Evolutionary conservation across 768 basidiomycete species (phyloP).

Genomic region (Aureoboletus auriporus): DNA sequence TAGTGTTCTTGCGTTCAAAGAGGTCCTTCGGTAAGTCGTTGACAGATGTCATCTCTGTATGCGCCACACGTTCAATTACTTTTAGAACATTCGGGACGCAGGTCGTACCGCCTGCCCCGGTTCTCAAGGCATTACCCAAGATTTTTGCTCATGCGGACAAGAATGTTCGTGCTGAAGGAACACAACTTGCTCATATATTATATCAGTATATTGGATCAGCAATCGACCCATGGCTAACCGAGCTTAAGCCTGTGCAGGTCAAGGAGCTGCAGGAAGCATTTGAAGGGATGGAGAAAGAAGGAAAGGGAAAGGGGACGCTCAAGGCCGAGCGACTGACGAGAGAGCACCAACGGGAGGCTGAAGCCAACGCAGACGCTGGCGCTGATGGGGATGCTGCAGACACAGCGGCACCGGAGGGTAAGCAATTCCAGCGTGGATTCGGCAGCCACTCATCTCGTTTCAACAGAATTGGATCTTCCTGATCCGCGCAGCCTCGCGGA

Average conservation of each 20-base stretch:
- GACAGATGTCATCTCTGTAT: neutral
- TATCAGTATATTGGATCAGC: constrained; percentile 86
- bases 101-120: constrained; percentile 65
- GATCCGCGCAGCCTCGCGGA: constrained; percentile 83
- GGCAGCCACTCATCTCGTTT: constrained; percentile 9
- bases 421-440: constrained; percentile 10
- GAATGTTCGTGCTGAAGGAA: constrained; percentile 90
- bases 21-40: constrained; percentile 69
- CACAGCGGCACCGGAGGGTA: constrained; percentile 53
- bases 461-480: constrained; percentile 47
- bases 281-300: constrained; percentile 77
- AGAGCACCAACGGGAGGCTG: constrained; percentile 69
- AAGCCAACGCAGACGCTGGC: constrained; percentile 35
- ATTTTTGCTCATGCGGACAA: constrained; percentile 96
- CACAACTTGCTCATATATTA: constrained; percentile 63
- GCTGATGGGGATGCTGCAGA: constrained; percentile 35
- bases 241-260: constrained; percentile 95
- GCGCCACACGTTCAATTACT: constrained; percentile 1
- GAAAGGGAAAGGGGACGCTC: constrained; percentile 76
- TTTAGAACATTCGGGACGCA: constrained; percentile 75
- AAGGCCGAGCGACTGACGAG: constrained; percentile 80
- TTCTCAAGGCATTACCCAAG: constrained; percentile 87
- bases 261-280: constrained; percentile 94
- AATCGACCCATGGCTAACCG: constrained; percentile 79
- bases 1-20: constrained; percentile 71